Evolutionary conservation across 2,329 filamentous ascomycete species (phyloP), one percentile per base, ranked within the genome.

Genomic region (Furcasterigmium furcatum): DNA sequence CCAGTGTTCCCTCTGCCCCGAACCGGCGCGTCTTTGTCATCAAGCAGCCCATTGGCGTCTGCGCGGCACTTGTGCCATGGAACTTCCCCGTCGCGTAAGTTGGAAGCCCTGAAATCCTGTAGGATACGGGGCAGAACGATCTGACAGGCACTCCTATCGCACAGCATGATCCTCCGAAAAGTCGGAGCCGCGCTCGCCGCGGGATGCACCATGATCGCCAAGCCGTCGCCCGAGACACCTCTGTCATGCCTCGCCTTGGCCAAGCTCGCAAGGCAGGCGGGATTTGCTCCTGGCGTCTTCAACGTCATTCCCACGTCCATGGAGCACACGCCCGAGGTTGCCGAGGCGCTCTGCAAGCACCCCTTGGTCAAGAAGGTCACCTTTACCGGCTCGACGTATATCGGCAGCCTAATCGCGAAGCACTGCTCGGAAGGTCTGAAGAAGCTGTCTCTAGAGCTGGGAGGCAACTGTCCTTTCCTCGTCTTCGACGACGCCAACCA

Each of bases 231-330:
- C 9, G 61, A 61, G 50, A 51, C 53, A 5, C 50, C 52, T 4
- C 43, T 52, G 14, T 43, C 44, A 3, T 46, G 46, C 3, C 80
- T 85, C 39, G 83, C 84, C 20, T 52, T 69, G 2, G 66, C 65
- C 1, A 78, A 79, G 25, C 68, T 91, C 14, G 74, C 89, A 50
- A 77, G 80, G 49, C 74, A 89, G 53, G 85, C 85, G 3, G 87
- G 87, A 0, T 90, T 91, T 57, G 87, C 87, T 2, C 78, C 85
- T 0, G 87, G 87, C 25, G 85, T 90, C 9, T 70, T 91, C 56
- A 91, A 90, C 60, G 74, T 91, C 45, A 57, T 91, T 21, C 87
- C 86, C 41, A 88, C 87, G 2, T 76, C 84, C 51, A 87, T 87
- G 3, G 70, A 73, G 14, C 79, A 80, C 35, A 80, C 85, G 1